These are phyloP conservation scores for Paraurostyla sp. DNA, from an alignment of 73 alveolate species.

Conservation along the genomic window DNA sequence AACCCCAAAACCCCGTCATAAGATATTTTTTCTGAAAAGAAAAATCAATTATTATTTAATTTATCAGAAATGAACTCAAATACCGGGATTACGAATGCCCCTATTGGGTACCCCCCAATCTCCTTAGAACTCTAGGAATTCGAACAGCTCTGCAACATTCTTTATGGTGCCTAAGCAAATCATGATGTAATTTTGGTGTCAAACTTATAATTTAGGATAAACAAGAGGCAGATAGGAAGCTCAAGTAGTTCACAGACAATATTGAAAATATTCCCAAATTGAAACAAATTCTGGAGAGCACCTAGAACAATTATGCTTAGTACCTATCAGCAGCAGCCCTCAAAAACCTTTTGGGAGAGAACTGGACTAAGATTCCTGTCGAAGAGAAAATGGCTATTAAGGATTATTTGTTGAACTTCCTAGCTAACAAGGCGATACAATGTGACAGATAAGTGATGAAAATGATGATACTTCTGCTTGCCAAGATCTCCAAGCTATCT, in stretches of 20 bases:
- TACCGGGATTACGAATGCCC: neutral
- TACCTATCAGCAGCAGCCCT: conserved; percentile 69
- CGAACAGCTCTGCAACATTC: conserved; percentile 56
- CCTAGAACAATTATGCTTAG: conserved; percentile 34
- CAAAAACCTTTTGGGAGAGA: conserved; percentile 58
- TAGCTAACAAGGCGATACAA: conserved; percentile 51
- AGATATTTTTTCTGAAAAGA: neutral
- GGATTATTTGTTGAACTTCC: conserved; percentile 55
- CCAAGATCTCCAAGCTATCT: conserved; percentile 59
- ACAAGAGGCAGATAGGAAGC: conserved; percentile 30
- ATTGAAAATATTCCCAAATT: conserved; percentile 18
- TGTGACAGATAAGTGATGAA: conserved; percentile 64
- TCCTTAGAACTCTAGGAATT: conserved; percentile 28
- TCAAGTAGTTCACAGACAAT: conserved; percentile 49
- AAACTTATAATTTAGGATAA: conserved; percentile 1
- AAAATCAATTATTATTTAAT: neutral
- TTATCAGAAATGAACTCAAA: neutral
- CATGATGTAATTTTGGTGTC: conserved; percentile 14
- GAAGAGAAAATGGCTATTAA: conserved; percentile 55
- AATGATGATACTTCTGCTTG: conserved; percentile 66
- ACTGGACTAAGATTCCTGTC: conserved; percentile 68
- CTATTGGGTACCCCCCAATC: neutral
- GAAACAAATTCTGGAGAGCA: neutral
- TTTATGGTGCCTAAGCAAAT: neutral
- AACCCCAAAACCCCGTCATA: neutral